Evolutionary conservation across 1,284 basidiomycete species (phyloP).

Genomic region (Cryptococcus sp.): DNA sequence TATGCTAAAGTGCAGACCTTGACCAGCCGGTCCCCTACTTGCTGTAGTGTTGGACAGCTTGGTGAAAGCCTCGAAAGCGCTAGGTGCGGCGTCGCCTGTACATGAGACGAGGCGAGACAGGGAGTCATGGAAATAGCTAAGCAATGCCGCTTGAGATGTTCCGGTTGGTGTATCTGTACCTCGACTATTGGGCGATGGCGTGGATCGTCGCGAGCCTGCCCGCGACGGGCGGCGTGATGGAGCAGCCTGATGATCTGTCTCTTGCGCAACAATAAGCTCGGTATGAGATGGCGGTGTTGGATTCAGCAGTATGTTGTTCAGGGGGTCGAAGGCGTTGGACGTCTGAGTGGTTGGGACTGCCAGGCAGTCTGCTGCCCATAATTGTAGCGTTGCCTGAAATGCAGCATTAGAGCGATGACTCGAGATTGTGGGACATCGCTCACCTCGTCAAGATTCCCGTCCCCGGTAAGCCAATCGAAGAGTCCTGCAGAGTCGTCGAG

Average conservation of each 20-base stretch:
- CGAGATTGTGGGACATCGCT: slow-evolving; percentile 1
- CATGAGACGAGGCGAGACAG: slow-evolving; percentile 32
- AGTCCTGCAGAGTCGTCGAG: slow-evolving; percentile 5
- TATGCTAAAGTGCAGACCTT: slow-evolving; percentile 35
- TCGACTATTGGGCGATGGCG: slow-evolving; percentile 11
- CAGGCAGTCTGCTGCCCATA: slow-evolving; percentile 38
- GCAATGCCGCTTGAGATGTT: slow-evolving; percentile 18
- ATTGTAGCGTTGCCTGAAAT: slow-evolving; percentile 30
- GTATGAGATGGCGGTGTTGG: slow-evolving; percentile 10
- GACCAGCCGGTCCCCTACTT: slow-evolving; percentile 17
- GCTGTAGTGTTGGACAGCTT: slow-evolving; percentile 24
- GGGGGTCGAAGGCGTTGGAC: slow-evolving; percentile 27
- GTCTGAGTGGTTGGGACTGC: slow-evolving; percentile 18
- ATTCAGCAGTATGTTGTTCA: slow-evolving; percentile 19
- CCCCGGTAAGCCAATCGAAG: slow-evolving; percentile 15
- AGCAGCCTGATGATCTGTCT: slow-evolving; percentile 2
- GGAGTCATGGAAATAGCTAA: slow-evolving; percentile 30
- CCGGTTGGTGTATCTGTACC: slow-evolving; percentile 13
- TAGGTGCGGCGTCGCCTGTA: slow-evolving; percentile 20
- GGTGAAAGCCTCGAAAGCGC: slow-evolving; percentile 33
- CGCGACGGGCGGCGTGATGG: slow-evolving; percentile 9
- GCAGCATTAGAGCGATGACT: slow-evolving; percentile 4
- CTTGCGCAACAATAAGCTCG: background rate
- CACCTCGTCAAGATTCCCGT: slow-evolving; percentile 30
- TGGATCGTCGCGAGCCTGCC: background rate